A percentile compares a stretch with the other conserved stretches of the same genome.
These are phyloP conservation scores for Caryopteris hybrid DNA, from an alignment of 305 asterid genomes.

Conservation along the genomic window DNA sequence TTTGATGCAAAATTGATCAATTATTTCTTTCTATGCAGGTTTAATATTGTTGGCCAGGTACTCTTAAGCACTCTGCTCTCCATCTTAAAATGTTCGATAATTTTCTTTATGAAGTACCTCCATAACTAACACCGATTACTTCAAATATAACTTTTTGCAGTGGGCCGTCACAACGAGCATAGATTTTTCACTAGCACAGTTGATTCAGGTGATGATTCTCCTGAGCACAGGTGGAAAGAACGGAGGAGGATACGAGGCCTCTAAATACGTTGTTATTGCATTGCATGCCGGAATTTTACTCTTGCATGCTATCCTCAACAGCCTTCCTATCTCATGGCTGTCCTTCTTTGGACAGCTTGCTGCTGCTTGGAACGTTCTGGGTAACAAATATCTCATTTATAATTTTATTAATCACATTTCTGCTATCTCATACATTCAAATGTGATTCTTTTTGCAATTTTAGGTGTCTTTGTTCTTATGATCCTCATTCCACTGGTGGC, in stretches of 20 bases:
- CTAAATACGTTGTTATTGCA: conserved; percentile 74
- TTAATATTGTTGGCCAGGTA: conserved; percentile 98
- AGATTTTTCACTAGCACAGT: conserved; percentile 83
- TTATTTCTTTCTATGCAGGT: conserved; percentile 57
- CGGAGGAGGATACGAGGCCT: conserved; percentile 84
- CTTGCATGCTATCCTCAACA: conserved; percentile 67
- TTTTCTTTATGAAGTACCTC: neutral
- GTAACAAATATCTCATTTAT: conserved; percentile 27
- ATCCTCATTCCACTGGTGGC: conserved; percentile 82
- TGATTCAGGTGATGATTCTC: conserved; percentile 85
- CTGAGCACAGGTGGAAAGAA: conserved; percentile 80
- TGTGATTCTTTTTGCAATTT: conserved; percentile 8
- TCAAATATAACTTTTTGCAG: conserved; percentile 42
- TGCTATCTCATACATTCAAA: neutral
- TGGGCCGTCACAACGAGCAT: conserved; percentile 94
- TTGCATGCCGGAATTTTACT: conserved; percentile 70
- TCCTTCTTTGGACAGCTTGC: conserved; percentile 84
- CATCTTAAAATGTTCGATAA: conserved; percentile 15
- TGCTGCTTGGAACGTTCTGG: conserved; percentile 89
- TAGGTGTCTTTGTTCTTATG: conserved; percentile 95
- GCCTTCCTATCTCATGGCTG: conserved; percentile 74
- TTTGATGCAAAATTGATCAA: neutral
- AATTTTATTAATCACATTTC: neutral
- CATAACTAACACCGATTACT: conserved; percentile 17
- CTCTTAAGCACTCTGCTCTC: neutral